These are phyloP conservation scores for Thermothelomyces thermophilus DNA, from an alignment of 2,329 filamentous ascomycete genomes.

Conservation along the genomic window DNA sequence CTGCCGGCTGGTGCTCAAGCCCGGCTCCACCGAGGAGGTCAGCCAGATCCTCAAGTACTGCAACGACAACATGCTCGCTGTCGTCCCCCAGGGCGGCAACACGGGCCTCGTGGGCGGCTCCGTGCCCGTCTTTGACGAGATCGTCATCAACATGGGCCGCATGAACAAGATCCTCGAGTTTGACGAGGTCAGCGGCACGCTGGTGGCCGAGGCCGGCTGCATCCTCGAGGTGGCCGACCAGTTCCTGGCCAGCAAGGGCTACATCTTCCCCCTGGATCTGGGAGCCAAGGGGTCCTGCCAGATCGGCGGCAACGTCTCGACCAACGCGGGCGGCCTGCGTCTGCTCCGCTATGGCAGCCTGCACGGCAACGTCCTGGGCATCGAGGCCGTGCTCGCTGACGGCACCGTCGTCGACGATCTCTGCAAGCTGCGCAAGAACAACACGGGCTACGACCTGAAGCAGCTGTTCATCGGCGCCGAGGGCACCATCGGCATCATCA, in stretches of 20 bases:
- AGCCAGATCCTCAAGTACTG: slow-evolving; percentile 90
- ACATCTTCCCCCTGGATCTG: slow-evolving; percentile 95
- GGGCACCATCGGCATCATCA: slow-evolving; percentile 91
- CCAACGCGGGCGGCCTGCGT: slow-evolving; percentile 87
- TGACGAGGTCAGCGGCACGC: slow-evolving; percentile 82
- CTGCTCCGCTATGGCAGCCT: slow-evolving; percentile 88
- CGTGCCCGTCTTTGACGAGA: slow-evolving; percentile 96
- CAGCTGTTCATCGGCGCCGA: slow-evolving; percentile 95
- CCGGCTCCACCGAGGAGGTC: slow-evolving; percentile 76
- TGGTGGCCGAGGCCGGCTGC: slow-evolving; percentile 85
- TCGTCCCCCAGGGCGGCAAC: slow-evolving; percentile 95
- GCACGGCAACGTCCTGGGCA: slow-evolving; percentile 84
- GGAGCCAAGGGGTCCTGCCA: slow-evolving; percentile 97
- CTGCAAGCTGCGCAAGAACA: slow-evolving; percentile 88
- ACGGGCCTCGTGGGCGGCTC: slow-evolving; percentile 93
- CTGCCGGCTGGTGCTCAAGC: slow-evolving; percentile 79
- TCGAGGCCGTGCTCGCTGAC: slow-evolving; percentile 90
- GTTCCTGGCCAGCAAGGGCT: slow-evolving; percentile 71
- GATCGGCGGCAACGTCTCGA: slow-evolving; percentile 90
- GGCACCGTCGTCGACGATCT: slow-evolving; percentile 89
- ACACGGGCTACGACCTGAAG: slow-evolving; percentile 96
- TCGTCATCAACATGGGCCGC: slow-evolving; percentile 81
- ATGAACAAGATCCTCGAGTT: slow-evolving; percentile 92
- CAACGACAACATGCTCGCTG: slow-evolving; percentile 84
- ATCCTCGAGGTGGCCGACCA: slow-evolving; percentile 86